phyloP scores from a whole-genome alignment of 75 land plant genomes.

The Picea sitchensis region DNA sequence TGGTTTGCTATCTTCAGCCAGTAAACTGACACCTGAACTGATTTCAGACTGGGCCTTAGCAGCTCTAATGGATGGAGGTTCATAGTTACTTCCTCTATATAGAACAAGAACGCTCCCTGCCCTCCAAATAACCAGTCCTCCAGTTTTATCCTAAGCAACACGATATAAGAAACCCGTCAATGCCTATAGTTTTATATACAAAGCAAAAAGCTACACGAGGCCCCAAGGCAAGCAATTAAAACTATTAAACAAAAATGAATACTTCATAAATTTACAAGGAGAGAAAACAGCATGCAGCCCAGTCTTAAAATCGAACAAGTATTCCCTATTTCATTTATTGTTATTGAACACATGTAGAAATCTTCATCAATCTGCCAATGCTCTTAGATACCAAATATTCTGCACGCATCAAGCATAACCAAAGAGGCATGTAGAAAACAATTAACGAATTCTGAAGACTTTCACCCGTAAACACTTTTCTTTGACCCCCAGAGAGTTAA shows the following conservation, averaged over 20 bases:
- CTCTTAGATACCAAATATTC: too few species aligned
- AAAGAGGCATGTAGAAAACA: too few species aligned
- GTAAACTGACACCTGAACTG: not conserved
- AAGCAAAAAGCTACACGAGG: not conserved
- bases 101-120: conserved; percentile 47
- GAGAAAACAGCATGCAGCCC: not conserved
- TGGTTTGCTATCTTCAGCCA: conserved; percentile 16
- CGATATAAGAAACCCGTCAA: not conserved
- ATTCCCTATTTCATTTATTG: not conserved
- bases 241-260: not conserved
- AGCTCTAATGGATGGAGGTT: conserved; percentile 16
- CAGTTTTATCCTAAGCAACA: conserved; percentile 46
- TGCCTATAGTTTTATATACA: not conserved
- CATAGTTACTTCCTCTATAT: conserved; percentile 55
- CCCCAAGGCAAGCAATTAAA: not conserved
- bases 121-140: conserved; percentile 68
- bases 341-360: too few species aligned
- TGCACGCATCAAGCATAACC: too few species aligned
- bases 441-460: too few species aligned
- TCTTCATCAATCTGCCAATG: too few species aligned
- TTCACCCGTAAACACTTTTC: too few species aligned
- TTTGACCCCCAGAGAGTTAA: not conserved
- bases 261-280: not conserved
- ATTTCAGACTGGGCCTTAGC: conserved; percentile 14
- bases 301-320: not conserved